Evolutionary conservation across 805 yeast species (phyloP).

Genomic region (Scheffersomyces ergatensis): DNA sequence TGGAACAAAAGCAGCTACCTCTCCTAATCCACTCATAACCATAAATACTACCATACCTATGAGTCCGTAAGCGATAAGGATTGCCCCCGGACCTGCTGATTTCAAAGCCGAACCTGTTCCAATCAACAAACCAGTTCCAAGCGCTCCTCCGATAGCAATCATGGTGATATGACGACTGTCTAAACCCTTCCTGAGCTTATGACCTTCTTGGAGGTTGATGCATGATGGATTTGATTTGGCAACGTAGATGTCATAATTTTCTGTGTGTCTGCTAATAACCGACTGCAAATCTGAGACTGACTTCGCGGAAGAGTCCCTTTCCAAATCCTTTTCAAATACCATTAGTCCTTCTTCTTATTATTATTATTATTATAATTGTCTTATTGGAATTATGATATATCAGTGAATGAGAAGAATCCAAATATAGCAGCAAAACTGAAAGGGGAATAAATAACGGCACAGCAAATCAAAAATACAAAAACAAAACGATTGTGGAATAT

Average conservation of each 20-base stretch:
- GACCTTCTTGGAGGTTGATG: conserved; percentile 40
- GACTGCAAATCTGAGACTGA: conserved; percentile 21
- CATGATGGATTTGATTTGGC: conserved; percentile 42
- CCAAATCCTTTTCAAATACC: conserved; percentile 7
- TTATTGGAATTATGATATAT: no score
- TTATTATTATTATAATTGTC: no score
- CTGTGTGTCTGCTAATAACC: conserved; percentile 40
- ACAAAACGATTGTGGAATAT: no score
- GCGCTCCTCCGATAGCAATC: conserved; percentile 82
- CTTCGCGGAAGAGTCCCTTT: conserved; percentile 2
- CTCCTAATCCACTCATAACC: conserved; percentile 69
- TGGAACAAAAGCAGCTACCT: conserved; percentile 67
- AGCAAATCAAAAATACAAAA: no score
- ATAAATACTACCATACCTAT: conserved; percentile 72
- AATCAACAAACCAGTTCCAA: conserved; percentile 73
- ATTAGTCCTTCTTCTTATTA: no score
- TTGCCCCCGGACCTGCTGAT: conserved; percentile 69
- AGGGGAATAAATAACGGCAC: no score
- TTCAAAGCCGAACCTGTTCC: conserved; percentile 72
- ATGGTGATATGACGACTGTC: conserved; percentile 63
- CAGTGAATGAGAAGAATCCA: no score
- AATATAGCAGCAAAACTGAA: no score
- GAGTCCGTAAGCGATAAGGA: conserved; percentile 62
- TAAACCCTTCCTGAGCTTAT: conserved; percentile 41
- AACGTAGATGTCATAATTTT: conserved; percentile 47